Percentiles rank a stretch among this genome's conserved stretches.
Evolutionary conservation across 441 rosid genomes (phyloP).

Genomic region (Erodium trifolium): DNA sequence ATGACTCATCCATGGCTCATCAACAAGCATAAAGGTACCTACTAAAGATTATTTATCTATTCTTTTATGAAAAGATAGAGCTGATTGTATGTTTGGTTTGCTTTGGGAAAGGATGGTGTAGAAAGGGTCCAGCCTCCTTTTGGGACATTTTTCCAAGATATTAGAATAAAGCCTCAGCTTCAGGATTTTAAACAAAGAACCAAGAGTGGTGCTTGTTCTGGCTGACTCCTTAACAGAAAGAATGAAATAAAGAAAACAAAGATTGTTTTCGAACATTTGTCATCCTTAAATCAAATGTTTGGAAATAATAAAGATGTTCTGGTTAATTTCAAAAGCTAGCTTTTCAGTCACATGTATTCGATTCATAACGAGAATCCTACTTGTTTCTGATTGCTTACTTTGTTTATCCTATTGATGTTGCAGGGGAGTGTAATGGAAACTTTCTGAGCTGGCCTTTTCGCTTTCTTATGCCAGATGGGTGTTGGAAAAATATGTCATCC

Average conservation of each 20-base stretch:
- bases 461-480: background rate
- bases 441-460: conserved; percentile 2
- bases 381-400: conserved; percentile 1
- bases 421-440: background rate
- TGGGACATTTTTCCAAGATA: background rate
- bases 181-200: background rate
- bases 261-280: too few relatives aligned
- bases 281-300: background rate
- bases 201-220: background rate
- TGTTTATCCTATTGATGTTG: background rate
- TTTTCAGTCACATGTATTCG: background rate
- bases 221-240: conserved; percentile 2
- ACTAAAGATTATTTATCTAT: background rate
- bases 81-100: conserved; percentile 4
- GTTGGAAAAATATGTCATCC: background rate
- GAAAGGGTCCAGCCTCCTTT: conserved; percentile 1
- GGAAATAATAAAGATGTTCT: background rate
- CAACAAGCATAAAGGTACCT: conserved; percentile 6
- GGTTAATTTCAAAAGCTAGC: background rate
- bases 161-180: background rate
- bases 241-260: background rate
- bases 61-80: background rate
- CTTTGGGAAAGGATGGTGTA: background rate
- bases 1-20: conserved; percentile 10
- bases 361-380: background rate